phyloP scores from a whole-genome alignment of 495 filamentous ascomycete species.

The Hyaloscypha finlandica region DNA sequence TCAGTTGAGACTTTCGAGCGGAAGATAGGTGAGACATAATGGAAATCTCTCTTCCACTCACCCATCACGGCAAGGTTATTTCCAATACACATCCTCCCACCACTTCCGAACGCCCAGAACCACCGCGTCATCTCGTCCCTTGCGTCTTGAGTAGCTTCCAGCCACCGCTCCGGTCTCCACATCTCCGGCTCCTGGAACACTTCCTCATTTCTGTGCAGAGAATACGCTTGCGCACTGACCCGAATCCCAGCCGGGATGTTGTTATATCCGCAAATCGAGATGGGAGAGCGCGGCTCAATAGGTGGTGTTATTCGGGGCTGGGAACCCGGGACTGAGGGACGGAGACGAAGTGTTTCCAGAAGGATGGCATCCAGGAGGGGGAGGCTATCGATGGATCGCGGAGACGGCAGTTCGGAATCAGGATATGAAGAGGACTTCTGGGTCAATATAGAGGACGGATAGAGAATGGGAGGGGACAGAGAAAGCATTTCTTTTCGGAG shows the following conservation, averaged over 20 bases:
- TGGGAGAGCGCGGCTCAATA: constrained; percentile 17
- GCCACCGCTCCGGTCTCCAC: constrained; percentile 66
- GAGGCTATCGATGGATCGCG: constrained; percentile 64
- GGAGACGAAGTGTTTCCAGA: constrained; percentile 72
- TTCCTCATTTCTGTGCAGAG: constrained; percentile 62
- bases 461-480: constrained; percentile 36
- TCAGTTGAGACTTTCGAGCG: not conserved
- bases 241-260: constrained; percentile 61
- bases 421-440: constrained; percentile 9
- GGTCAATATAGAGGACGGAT: constrained; percentile 20
- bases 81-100: constrained; percentile 81
- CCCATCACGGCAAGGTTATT: constrained; percentile 73
- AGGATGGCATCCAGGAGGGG: constrained; percentile 73
- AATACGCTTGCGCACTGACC: constrained; percentile 66
- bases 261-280: constrained; percentile 54
- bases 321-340: constrained; percentile 73
- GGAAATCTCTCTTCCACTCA: constrained; percentile 38
- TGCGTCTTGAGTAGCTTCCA: constrained; percentile 40
- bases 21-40: not conserved
- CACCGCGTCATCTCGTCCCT: constrained; percentile 53
- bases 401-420: constrained; percentile 40
- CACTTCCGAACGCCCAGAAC: constrained; percentile 86
- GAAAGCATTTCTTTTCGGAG: constrained; percentile 63
- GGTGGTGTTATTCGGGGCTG: constrained; percentile 70
- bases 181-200: constrained; percentile 59